phyloP scores from a whole-genome alignment of 805 yeast species.

The Schwanniomyces vanrijiae region DNA sequence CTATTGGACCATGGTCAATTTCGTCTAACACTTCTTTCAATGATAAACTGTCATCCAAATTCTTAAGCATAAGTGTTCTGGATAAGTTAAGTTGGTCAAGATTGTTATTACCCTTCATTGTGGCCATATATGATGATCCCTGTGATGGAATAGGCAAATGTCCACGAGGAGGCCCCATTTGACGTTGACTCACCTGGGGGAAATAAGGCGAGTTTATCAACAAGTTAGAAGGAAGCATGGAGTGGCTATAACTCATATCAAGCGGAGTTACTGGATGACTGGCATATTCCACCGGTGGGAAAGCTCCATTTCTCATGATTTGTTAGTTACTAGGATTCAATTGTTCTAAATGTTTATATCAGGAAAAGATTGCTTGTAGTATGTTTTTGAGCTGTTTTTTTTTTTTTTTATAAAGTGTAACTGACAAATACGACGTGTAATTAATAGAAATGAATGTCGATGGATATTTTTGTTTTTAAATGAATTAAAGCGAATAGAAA shows the following conservation, averaged over 20 bases:
- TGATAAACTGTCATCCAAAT: conserved; percentile 23
- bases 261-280: conserved; percentile 45
- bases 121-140: conserved; percentile 14
- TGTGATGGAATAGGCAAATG: conserved; percentile 4
- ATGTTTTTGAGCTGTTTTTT: background rate
- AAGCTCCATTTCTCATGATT: background rate
- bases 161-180: conserved; percentile 10
- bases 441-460: background rate
- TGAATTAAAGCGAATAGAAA: background rate
- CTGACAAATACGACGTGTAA: background rate
- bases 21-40: conserved; percentile 40
- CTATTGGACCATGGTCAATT: conserved; percentile 62
- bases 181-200: conserved; percentile 15
- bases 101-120: conserved; percentile 14
- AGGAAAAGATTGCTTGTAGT: background rate
- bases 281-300: background rate
- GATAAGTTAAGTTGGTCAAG: conserved; percentile 37
- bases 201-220: conserved; percentile 61
- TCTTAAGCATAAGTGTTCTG: conserved; percentile 34
- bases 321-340: background rate
- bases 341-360: background rate
- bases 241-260: conserved; percentile 58
- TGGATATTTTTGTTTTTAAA: background rate
- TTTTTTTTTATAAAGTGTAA: background rate
- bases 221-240: conserved; percentile 63